Conservation (phyloP, 768 basidiomycete genomes). For the Pholiota conissans region DNA sequence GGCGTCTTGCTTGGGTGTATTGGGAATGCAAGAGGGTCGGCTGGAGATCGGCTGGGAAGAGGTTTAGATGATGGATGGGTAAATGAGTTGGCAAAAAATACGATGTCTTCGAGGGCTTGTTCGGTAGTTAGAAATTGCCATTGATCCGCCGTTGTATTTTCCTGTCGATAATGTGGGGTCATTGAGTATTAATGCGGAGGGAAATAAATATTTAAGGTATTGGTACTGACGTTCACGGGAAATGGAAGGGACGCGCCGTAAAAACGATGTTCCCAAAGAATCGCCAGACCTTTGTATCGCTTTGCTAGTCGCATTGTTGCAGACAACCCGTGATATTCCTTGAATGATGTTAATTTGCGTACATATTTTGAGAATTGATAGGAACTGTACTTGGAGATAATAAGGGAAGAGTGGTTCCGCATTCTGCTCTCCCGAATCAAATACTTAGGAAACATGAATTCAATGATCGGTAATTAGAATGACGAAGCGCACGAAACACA, state of each 20-base stretch:
- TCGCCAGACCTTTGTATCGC: conserved; percentile 44
- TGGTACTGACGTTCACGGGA: conserved; percentile 38
- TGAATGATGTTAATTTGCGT: background rate
- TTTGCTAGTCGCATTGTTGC: conserved; percentile 48
- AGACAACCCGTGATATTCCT: conserved; percentile 50
- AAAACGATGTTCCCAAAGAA: conserved; percentile 52
- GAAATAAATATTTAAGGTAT: background rate
- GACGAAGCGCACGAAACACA: conserved; percentile 37
- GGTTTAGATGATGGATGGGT: background rate
- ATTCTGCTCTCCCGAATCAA: conserved; percentile 52
- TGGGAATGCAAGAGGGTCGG: conserved; percentile 13
- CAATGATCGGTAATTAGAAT: background rate
- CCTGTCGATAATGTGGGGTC: conserved; percentile 22
- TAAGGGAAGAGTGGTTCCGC: conserved; percentile 48
- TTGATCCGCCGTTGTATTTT: conserved; percentile 44
- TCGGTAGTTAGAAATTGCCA: conserved; percentile 50
- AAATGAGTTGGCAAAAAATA: conserved; percentile 48
- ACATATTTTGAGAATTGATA: too few species aligned
- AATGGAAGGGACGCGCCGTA: conserved; percentile 50
- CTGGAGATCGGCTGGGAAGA: background rate
- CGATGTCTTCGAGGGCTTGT: conserved; percentile 49
- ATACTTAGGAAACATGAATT: conserved; percentile 30
- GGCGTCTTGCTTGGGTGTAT: conserved; percentile 44
- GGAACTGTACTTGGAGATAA: conserved; percentile 31
- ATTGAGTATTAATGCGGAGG: background rate